Evolutionary conservation across 805 yeast genomes (phyloP).

Genomic region (Pachysolen tannophilus): DNA sequence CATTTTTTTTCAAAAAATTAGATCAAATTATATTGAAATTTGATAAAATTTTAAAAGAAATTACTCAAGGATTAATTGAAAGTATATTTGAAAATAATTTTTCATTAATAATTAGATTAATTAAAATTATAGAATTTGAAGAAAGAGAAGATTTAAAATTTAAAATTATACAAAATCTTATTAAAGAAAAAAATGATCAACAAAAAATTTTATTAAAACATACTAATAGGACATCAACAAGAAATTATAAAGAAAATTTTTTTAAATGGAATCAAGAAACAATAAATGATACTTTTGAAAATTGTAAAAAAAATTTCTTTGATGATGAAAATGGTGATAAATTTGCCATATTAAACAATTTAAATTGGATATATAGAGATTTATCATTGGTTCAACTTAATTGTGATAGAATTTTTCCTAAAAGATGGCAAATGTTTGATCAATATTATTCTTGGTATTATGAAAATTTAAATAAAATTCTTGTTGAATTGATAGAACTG

Average conservation of each 20-base stretch:
- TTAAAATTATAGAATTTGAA: slow-evolving; percentile 75
- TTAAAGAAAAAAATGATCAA: slow-evolving; percentile 12
- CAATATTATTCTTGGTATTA: slow-evolving; percentile 62
- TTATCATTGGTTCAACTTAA: slow-evolving; percentile 56
- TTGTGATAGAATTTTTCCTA: slow-evolving; percentile 55
- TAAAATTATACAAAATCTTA: slow-evolving; percentile 18
- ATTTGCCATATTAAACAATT: slow-evolving; percentile 56
- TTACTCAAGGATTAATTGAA: slow-evolving; percentile 68
- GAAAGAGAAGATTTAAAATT: slow-evolving; percentile 65
- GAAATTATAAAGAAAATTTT: slow-evolving; percentile 60
- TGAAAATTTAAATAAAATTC: slow-evolving; percentile 50
- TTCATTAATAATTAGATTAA: slow-evolving; percentile 59
- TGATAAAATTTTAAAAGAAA: slow-evolving; percentile 52
- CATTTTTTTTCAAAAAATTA: slow-evolving; percentile 41
- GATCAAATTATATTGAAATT: slow-evolving; percentile 45
- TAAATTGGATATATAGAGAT: slow-evolving; percentile 83
- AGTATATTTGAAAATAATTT: slow-evolving; percentile 60
- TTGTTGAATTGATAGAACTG: slow-evolving; percentile 53
- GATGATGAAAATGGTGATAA: slow-evolving; percentile 29
- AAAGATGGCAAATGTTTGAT: slow-evolving; percentile 63
- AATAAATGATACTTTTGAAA: slow-evolving; percentile 57
- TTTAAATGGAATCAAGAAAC: slow-evolving; percentile 49
- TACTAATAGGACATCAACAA: slow-evolving; percentile 33
- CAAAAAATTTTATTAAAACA: slow-evolving; percentile 21
- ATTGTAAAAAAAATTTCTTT: slow-evolving; percentile 48